Conservation (phyloP, 768 basidiomycete species). For the Mycena venus region DNA sequence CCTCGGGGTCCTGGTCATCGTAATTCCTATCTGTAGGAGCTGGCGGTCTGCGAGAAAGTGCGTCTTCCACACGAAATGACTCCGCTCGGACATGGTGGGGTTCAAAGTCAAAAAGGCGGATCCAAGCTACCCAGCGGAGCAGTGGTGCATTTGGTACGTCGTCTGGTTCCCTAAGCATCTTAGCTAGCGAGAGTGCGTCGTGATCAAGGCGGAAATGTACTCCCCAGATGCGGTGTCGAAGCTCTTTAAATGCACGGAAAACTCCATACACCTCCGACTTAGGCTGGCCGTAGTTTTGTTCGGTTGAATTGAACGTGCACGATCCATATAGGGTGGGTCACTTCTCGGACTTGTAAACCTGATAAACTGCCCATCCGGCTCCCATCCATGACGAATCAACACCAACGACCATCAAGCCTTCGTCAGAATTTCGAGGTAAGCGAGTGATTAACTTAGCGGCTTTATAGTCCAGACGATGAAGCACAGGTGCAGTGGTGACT, state of each 20-base stretch:
- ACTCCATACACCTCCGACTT: constrained; percentile 56
- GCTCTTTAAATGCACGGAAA: constrained; percentile 45
- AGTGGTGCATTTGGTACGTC: constrained; percentile 49
- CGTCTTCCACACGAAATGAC: constrained; percentile 40
- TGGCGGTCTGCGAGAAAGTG: constrained; percentile 42
- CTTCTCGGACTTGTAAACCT: constrained; percentile 38
- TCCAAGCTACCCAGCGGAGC: constrained; percentile 53
- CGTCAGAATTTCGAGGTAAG: constrained; percentile 24
- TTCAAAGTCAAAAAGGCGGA: constrained; percentile 51
- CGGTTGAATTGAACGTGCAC: constrained; percentile 47
- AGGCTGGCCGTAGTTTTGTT: constrained; percentile 50
- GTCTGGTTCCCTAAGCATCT: constrained; percentile 53
- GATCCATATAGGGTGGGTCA: constrained; percentile 46
- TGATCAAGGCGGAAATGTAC: constrained; percentile 48
- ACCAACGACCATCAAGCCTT: constrained; percentile 45
- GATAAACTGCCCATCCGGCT: constrained; percentile 51
- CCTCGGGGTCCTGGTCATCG: constrained; percentile 44
- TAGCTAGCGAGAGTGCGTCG: constrained; percentile 50
- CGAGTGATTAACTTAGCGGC: constrained; percentile 5
- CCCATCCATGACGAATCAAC: constrained; percentile 50
- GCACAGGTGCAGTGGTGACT: constrained; percentile 39
- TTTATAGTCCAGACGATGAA: constrained; percentile 49
- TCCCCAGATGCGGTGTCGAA: constrained; percentile 46
- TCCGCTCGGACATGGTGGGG: constrained; percentile 50
- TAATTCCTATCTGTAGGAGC: constrained; percentile 15